A percentile compares a stretch with the other conserved stretches of the same genome.
Evolutionary conservation across 805 yeast species (phyloP).

Genomic region (Yarrowia hollandica): DNA sequence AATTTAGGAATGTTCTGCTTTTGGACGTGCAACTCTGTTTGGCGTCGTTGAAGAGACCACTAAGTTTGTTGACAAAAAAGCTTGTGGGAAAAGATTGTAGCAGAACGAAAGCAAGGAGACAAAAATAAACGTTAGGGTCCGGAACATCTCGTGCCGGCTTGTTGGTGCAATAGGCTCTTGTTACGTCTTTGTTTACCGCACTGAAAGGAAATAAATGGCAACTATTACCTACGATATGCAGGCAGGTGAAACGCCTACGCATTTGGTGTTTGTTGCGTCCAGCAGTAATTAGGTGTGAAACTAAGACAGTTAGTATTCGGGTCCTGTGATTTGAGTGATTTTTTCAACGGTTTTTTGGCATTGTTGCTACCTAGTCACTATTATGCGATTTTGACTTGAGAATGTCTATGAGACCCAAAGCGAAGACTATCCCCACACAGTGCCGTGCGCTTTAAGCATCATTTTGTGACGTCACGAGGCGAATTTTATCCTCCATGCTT

Average conservation of each 20-base stretch:
- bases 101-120: neutral
- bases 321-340: neutral
- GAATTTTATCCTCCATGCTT: neutral
- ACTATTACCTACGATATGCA: neutral
- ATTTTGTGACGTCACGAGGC: neutral
- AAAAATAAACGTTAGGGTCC: neutral
- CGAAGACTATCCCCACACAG: neutral
- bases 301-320: neutral
- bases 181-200: conserved; percentile 8
- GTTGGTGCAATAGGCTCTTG: neutral
- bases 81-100: conserved; percentile 3
- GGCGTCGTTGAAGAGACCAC: neutral
- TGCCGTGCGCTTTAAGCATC: conserved; percentile 14
- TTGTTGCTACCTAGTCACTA: too few species aligned
- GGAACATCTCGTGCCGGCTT: conserved; percentile 1
- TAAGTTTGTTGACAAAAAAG: conserved; percentile 2
- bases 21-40: neutral
- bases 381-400: too few species aligned
- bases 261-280: neutral
- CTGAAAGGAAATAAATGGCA: neutral
- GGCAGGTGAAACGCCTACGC: conserved; percentile 6
- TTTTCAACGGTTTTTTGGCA: neutral
- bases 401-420: too few species aligned
- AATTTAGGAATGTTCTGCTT: neutral
- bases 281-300: neutral